phyloP scores from a whole-genome alignment of 2,329 filamentous ascomycete species.

The Nigrospora osmanthi region DNA sequence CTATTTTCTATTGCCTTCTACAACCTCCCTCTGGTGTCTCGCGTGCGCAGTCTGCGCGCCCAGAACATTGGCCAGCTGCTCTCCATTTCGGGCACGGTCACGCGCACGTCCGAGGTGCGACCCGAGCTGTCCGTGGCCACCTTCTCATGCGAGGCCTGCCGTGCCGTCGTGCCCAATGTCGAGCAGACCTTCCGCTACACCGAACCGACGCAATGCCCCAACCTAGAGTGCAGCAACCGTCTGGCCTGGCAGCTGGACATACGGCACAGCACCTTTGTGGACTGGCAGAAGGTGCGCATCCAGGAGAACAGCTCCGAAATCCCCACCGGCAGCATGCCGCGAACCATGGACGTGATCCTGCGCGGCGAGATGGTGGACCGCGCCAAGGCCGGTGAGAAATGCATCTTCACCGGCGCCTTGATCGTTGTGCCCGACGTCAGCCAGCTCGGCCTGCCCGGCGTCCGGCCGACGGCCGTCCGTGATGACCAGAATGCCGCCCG shows the following conservation, averaged over 20 bases:
- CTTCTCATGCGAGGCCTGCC: slow-evolving; percentile 85
- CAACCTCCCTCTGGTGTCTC: slow-evolving; percentile 80
- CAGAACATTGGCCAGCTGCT: slow-evolving; percentile 86
- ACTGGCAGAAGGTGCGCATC: slow-evolving; percentile 98
- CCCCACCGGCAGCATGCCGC: slow-evolving; percentile 95
- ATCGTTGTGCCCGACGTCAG: slow-evolving; percentile 97
- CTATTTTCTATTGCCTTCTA: slow-evolving; percentile 91
- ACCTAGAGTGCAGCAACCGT: slow-evolving; percentile 78
- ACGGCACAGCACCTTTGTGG: slow-evolving; percentile 91
- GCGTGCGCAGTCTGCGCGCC: slow-evolving; percentile 79
- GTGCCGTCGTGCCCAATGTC: slow-evolving; percentile 76
- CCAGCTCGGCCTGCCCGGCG: slow-evolving; percentile 83
- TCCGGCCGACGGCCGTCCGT: slow-evolving; percentile 73
- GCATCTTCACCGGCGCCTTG: slow-evolving; percentile 90
- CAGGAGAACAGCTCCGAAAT: slow-evolving; percentile 99
- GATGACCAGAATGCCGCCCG: slow-evolving; percentile 64
- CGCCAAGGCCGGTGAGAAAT: slow-evolving; percentile 95
- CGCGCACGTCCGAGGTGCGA: slow-evolving; percentile 90
- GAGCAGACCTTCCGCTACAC: slow-evolving; percentile 98
- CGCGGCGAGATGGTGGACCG: slow-evolving; percentile 96
- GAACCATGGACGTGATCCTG: slow-evolving; percentile 94
- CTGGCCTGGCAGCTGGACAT: slow-evolving; percentile 96
- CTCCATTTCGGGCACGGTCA: slow-evolving; percentile 95
- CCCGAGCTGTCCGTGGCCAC: slow-evolving; percentile 89
- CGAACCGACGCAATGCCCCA: slow-evolving; percentile 92